Conservation (phyloP, 257 asterid genomes). For the Oldenlandia corymbosa region DNA sequence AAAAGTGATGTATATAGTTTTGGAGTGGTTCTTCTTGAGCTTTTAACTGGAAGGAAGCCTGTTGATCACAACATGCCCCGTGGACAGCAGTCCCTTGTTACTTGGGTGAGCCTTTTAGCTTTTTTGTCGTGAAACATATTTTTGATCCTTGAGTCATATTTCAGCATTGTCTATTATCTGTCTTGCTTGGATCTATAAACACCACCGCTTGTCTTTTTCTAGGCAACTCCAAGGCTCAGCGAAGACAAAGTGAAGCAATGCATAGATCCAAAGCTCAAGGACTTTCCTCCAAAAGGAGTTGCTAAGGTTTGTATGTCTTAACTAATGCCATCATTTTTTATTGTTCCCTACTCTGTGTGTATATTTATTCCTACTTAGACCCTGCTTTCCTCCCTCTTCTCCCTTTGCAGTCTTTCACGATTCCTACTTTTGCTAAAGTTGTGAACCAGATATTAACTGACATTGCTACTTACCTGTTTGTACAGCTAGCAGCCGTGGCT, state of each 20-base stretch:
- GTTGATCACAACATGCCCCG: conserved; percentile 96
- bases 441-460: not conserved
- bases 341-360: not conserved
- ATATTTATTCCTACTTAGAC: not conserved
- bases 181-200: too few species aligned
- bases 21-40: conserved; percentile 87
- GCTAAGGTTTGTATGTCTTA: conserved; percentile 56
- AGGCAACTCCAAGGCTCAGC: conserved; percentile 89
- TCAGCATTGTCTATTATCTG: too few species aligned
- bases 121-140: not conserved
- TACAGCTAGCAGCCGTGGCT: conserved; percentile 87
- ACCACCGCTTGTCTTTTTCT: too few species aligned
- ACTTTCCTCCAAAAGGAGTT: conserved; percentile 82
- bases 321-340: not conserved
- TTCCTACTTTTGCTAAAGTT: too few species aligned
- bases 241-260: conserved; percentile 94
- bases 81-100: conserved; percentile 88
- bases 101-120: conserved; percentile 61
- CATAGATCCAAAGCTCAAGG: conserved; percentile 75
- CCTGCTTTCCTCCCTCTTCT: not conserved
- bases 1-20: conserved; percentile 92
- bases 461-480: conserved; percentile 4
- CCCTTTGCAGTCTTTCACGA: too few species aligned
- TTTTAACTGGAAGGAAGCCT: conserved; percentile 87
- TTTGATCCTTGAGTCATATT: too few species aligned